Percentiles rank a stretch among this genome's conserved stretches.
phyloP scores from a whole-genome alignment of 2,329 filamentous ascomycete genomes.

The Cladophialophora immunda region DNA sequence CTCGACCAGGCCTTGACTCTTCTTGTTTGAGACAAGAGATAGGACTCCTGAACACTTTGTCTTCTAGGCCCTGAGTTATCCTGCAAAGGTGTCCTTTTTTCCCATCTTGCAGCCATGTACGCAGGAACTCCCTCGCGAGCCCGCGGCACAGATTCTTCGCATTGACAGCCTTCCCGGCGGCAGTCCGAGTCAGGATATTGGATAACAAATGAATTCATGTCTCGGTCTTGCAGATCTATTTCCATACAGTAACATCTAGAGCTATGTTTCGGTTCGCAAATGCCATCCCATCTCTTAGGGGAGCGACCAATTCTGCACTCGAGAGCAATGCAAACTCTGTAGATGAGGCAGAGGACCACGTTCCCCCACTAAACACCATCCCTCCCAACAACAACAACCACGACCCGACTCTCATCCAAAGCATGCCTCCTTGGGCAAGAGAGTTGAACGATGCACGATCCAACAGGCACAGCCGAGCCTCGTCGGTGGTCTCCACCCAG shows the following conservation, averaged over 20 bases:
- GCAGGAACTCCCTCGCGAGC: not conserved
- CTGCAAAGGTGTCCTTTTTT: conserved; percentile 2
- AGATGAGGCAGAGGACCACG: conserved; percentile 22
- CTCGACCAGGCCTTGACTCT: not conserved
- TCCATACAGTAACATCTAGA: not conserved
- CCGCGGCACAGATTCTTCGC: not conserved
- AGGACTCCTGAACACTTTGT: not conserved
- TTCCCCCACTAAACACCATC: conserved; percentile 11
- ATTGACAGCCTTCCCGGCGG: not conserved
- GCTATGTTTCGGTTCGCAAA: conserved; percentile 28
- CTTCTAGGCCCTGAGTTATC: not conserved
- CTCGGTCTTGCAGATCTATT: not conserved
- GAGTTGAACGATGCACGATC: conserved; percentile 35
- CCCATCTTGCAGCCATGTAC: not conserved
- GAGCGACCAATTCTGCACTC: not conserved
- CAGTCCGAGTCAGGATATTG: not conserved
- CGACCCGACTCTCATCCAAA: conserved; percentile 14
- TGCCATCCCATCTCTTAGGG: conserved; percentile 21
- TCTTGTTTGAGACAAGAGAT: conserved; percentile 2
- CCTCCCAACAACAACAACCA: not conserved
- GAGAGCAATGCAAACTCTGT: conserved; percentile 2
- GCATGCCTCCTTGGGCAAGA: conserved; percentile 34
- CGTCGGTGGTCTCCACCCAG: conserved; percentile 45
- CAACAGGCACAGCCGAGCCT: conserved; percentile 43
- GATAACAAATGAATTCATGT: not conserved